Evolutionary conservation across 179 eudicot genomes (phyloP).

Genomic region (Spergularia azorica): DNA sequence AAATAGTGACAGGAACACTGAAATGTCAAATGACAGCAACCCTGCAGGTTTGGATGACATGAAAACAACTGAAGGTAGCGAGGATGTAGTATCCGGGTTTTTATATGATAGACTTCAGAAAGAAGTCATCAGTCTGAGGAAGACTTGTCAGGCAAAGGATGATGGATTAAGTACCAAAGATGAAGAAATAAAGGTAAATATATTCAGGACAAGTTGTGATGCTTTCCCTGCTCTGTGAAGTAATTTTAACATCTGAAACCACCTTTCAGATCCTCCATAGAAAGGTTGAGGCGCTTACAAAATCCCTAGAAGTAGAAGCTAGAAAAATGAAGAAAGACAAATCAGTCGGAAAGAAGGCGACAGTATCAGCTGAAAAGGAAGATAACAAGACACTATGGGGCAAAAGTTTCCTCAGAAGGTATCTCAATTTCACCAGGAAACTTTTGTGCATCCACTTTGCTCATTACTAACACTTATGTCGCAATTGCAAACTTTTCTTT

Average conservation of each 20-base stretch:
- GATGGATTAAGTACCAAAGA: slow-evolving; percentile 54
- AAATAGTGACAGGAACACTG: slow-evolving; percentile 32
- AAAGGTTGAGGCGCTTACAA: slow-evolving; percentile 73
- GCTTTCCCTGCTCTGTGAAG: not conserved
- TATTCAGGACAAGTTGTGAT: not conserved
- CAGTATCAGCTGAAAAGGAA: slow-evolving; percentile 39
- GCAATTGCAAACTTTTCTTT: not conserved
- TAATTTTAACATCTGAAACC: not conserved
- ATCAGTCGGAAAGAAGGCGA: slow-evolving; percentile 45
- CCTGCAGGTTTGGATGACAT: slow-evolving; percentile 28
- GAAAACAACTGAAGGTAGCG: slow-evolving; percentile 31
- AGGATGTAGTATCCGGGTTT: slow-evolving; percentile 86
- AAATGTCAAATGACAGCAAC: slow-evolving; percentile 15
- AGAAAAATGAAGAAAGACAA: slow-evolving; percentile 66
- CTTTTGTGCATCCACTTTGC: not conserved
- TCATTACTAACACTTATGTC: not conserved
- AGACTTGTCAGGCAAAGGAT: slow-evolving; percentile 64
- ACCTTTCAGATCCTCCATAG: slow-evolving; percentile 58
- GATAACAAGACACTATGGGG: slow-evolving; percentile 45
- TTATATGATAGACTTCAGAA: slow-evolving; percentile 91
- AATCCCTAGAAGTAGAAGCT: slow-evolving; percentile 67
- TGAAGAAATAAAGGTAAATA: slow-evolving; percentile 80
- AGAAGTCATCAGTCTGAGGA: slow-evolving; percentile 73
- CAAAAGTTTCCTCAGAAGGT: slow-evolving; percentile 60
- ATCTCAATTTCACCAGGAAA: not conserved